A percentile compares a stretch with the other conserved stretches of the same genome.
Evolutionary conservation across 1,284 basidiomycete species (phyloP).

Genomic region (Fistulinella cinereoalba): DNA sequence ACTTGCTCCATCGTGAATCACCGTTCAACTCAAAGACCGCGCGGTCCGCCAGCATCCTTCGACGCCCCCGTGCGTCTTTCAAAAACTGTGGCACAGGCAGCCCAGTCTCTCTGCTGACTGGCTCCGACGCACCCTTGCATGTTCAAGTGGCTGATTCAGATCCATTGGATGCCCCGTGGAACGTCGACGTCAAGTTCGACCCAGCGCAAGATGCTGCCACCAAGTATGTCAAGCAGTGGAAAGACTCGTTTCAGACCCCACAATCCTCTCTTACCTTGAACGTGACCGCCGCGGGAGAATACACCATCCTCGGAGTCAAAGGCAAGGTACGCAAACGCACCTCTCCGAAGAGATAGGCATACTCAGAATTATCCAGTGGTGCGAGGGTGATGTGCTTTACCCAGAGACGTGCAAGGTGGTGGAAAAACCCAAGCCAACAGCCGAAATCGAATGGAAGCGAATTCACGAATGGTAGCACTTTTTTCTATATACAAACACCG

Average conservation of each 20-base stretch:
- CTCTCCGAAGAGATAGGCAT: not conserved
- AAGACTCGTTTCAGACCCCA: conserved; percentile 52
- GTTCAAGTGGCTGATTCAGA: conserved; percentile 55
- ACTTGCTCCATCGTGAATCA: conserved; percentile 15
- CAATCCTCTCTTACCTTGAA: conserved; percentile 50
- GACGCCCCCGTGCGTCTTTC: conserved; percentile 76
- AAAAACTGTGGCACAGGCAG: conserved; percentile 68
- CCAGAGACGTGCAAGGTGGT: conserved; percentile 77
- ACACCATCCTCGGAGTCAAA: conserved; percentile 68
- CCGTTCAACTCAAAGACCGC: conserved; percentile 44
- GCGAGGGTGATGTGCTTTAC: conserved; percentile 76
- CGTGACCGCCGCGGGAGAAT: conserved; percentile 73
- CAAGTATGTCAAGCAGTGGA: conserved; percentile 57
- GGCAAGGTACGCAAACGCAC: conserved; percentile 51
- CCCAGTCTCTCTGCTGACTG: conserved; percentile 75
- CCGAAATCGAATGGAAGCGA: conserved; percentile 85
- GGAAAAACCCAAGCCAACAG: conserved; percentile 72
- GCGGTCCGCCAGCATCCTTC: conserved; percentile 70
- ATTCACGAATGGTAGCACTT: conserved; percentile 82
- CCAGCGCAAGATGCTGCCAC: conserved; percentile 40
- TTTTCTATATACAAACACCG: conserved; percentile 3
- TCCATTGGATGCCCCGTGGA: conserved; percentile 63
- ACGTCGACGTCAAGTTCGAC: conserved; percentile 59
- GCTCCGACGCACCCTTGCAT: conserved; percentile 53
- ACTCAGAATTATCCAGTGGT: conserved; percentile 46